Base-by-base conservation (phyloP, 225 moss, liverwort and hornwort species). In the Rhytidiadelphus loreus region DNA sequence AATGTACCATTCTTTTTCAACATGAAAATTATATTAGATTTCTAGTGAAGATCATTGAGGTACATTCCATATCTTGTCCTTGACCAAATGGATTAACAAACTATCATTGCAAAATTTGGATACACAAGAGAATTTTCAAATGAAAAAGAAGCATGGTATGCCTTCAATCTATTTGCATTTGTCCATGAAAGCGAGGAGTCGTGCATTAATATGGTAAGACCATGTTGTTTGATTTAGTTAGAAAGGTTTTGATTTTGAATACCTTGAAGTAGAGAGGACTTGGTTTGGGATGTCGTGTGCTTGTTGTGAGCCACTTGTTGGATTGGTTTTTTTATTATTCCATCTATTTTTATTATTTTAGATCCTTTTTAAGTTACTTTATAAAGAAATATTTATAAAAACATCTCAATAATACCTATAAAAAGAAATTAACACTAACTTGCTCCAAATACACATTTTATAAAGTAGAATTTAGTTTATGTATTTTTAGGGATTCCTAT, bases 271-370 rank as follows among this genome's bases (percentile, higher is more conserved):
- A 26, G 1, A 3, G 3, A 8, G 2, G 41, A 41, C 11, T 46
- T 25, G 11, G 7, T 24, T 32, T 83, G 10, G 4, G 3, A 65
- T 63, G 23, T 17, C 0, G 0, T 46, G 3, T 22, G 3, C 4
- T 22, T 61, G 16, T 24, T 15, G 9, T 23, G 2, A 35, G 23
- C 1, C 4, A 24, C 7, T 33, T 6, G 5, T 35, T 33, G 3
- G 10, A 0, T 21, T 29, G 8, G 7, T 15, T 46, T 7, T 2
- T 61, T 2, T 0, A 16, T 15, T 4, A 1, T 7, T 46, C 62
- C 11, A 33, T 58, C 5, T 3, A 1, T 11, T 32, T 23, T 2
- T 46, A 46, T 12, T 32, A 14, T 4, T 16, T 46, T 46, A 44
- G 44, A 16, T 1, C 2, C 16, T 10, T 24, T 22, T 33, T 5